Percentiles rank a stretch among this genome's conserved stretches.
Evolutionary conservation across 371 early-diverging fungal genomes (phyloP).

Genomic region (Mucor velutinosus): DNA sequence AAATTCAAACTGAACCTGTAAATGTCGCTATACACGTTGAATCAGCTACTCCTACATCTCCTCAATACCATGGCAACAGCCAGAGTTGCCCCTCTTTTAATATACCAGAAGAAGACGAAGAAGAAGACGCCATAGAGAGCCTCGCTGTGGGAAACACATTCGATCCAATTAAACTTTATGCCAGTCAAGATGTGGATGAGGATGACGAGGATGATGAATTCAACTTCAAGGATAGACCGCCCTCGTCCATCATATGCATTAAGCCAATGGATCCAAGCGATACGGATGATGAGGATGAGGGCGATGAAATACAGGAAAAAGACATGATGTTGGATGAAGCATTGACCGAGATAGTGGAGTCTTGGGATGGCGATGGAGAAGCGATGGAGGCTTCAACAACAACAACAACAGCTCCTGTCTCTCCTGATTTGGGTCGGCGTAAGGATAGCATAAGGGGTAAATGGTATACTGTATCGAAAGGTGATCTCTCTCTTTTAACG

Average conservation of each 20-base stretch:
- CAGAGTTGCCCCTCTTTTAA: not conserved
- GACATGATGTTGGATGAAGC: constrained; percentile 1
- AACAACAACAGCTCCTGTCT: not conserved
- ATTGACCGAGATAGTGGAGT: not conserved
- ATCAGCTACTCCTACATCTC: not conserved
- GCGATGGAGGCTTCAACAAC: not conserved
- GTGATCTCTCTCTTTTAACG: not conserved
- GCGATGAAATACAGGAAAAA: not conserved
- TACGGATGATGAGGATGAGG: not conserved
- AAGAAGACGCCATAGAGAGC: constrained; percentile 8
- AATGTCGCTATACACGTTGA: not conserved
- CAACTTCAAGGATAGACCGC: constrained; percentile 43
- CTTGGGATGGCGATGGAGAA: not conserved
- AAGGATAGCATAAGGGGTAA: constrained; percentile 16
- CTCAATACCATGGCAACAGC: not conserved
- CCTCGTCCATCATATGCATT: constrained; percentile 35
- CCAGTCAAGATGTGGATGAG: not conserved
- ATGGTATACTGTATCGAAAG: not conserved
- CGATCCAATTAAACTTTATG: not conserved
- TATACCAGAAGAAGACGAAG: not conserved
- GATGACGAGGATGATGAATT: constrained; percentile 41
- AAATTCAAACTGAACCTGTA: not conserved
- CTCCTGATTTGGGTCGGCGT: constrained; percentile 12
- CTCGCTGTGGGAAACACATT: not conserved
- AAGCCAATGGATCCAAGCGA: constrained; percentile 12